Base-by-base conservation (phyloP, 805 yeast genomes). In the Maudiozyma turicensis region DNA sequence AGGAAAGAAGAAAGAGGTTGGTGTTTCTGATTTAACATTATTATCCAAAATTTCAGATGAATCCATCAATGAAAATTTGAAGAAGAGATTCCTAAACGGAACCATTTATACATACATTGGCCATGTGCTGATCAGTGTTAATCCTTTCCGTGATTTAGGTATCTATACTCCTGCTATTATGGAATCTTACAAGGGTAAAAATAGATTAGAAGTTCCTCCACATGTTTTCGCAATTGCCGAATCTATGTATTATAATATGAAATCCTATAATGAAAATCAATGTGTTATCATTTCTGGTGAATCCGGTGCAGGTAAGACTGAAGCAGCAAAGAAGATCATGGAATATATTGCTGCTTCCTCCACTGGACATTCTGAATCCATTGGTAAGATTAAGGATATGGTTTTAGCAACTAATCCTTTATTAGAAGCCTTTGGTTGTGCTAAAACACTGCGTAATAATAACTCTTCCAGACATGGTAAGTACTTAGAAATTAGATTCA, bases 171-270 rank as follows among this genome's bases (percentile, higher is more conserved):
- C 80, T 45, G 82, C 80, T 26, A 81, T 82, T 1, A 72, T 91
- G 54, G 78, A 79, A 50, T 73, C 84, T 15, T 93, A 93, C 63
- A 81, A 82, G 66, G 96, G 96, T 53, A 89, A 90, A 66, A 93
- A 93, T 67, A 76, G 99, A 59, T 73, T 93, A 51, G 99, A 93
- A 69, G 96, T 86, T 31, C 95, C 98, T 14, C 99, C 99, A 3
- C 99, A 93, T 69, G 99, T 93, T 32, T 93, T 84, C 68, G 96
- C 98, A 47, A 89, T 93, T 60, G 99, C 99, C 9, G 99, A 93
- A 69, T 72, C 95, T 35, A 89, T 93, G 95, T 93, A 84, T 68
- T 91, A 93, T 70, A 86, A 91, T 66, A 77, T 93, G 82, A 90
- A 90, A 68, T 84, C 95, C 0, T 93, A 93, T 68, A 80, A 85